Evolutionary conservation across 768 basidiomycete genomes (phyloP), one percentile per base, ranked within the genome.

Genomic region (Auriscalpium vulgare): DNA sequence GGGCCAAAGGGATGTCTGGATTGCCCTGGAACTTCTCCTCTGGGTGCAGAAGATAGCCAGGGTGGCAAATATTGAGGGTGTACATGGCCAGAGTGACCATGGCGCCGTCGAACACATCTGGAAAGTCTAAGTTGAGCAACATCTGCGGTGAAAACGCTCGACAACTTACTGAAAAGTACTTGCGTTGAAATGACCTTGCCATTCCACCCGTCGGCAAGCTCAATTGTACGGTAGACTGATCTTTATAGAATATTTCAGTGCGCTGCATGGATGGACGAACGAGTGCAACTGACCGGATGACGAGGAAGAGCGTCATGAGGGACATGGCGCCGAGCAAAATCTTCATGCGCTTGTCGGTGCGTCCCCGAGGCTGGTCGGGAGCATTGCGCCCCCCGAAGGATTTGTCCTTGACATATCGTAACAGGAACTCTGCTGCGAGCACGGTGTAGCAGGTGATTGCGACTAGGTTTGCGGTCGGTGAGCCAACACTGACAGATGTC

Each of bases 51-150:
- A 56, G 46, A 17, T 51, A 10, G 11, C 55, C 52, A 38, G 60
- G 58, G 35, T 56, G 60, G 43, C 59, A 48, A 40, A 48, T 0
- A 44, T 61, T 56, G 23, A 61, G 5, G n/a, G 52, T 61, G 9
- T 16, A n/a, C 55, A 59, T 61, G 7, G 55, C 58, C 17, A 51
- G 51, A 11, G 16, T 8, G 45, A 61, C 56, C 60, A 59, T 59
- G 37, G 37, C n/a, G 34, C 52, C 58, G 16, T 59, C 60, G 11
- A 61, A 59, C 14, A 59, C 40, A 23, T 47, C 58, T 61, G 19
- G 34, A 46, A 7, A n/a, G 6, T 29, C 16, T 11, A 23, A 9
- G 9, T 50, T 37, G 56, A 19, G n/a, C 13, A 45, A 29, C 17
- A 4, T 21, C 35, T 35, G 29, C 29, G 29, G 29, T 29, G 29